Percentiles rank a stretch among this genome's conserved stretches.
Conservation (phyloP, 352 stramenopile genomes). For the Pythium volutum region DNA sequence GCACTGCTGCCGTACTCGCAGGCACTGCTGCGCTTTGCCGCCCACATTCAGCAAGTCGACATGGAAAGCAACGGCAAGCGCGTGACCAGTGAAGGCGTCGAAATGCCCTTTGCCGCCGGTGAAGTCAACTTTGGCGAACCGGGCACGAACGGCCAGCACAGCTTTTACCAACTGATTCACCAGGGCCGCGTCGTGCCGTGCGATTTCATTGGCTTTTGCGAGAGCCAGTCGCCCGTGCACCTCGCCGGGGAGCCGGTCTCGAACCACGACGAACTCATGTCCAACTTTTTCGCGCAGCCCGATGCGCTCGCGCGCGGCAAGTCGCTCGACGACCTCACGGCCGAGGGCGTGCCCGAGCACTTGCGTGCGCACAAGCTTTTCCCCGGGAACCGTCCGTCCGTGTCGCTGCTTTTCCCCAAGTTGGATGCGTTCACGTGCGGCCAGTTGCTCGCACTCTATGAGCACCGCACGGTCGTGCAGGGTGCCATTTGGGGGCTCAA, state of each 20-base stretch:
- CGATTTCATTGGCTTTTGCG: slow-evolving; percentile 98
- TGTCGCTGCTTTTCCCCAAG: slow-evolving; percentile 95
- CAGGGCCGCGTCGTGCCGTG: slow-evolving; percentile 95
- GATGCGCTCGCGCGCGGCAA: slow-evolving; percentile 97
- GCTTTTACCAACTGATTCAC: slow-evolving; percentile 99
- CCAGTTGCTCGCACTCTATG: slow-evolving; percentile 97
- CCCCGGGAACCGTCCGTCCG: slow-evolving; percentile 96
- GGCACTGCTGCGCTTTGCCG: slow-evolving; percentile 93
- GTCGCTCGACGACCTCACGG: slow-evolving; percentile 91
- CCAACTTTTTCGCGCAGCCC: slow-evolving; percentile 99
- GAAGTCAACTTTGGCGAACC: slow-evolving; percentile 98
- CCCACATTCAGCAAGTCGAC: slow-evolving; percentile 98
- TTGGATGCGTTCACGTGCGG: slow-evolving; percentile 94
- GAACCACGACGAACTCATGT: slow-evolving; percentile 99
- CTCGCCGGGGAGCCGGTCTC: slow-evolving; percentile 84
- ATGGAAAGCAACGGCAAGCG: slow-evolving; percentile 99
- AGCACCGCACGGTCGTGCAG: slow-evolving; percentile 96
- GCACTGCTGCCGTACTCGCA: slow-evolving; percentile 93
- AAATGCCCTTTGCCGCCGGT: slow-evolving; percentile 92
- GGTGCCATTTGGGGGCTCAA: slow-evolving; percentile 99
- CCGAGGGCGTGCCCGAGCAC: slow-evolving; percentile 91
- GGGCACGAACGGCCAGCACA: slow-evolving; percentile 98
- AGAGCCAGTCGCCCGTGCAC: slow-evolving; percentile 89
- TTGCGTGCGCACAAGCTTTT: slow-evolving; percentile 96
- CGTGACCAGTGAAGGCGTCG: slow-evolving; percentile 92